phyloP scores from a whole-genome alignment of 2,329 filamentous ascomycete species.

The Colletotrichum sp. region DNA sequence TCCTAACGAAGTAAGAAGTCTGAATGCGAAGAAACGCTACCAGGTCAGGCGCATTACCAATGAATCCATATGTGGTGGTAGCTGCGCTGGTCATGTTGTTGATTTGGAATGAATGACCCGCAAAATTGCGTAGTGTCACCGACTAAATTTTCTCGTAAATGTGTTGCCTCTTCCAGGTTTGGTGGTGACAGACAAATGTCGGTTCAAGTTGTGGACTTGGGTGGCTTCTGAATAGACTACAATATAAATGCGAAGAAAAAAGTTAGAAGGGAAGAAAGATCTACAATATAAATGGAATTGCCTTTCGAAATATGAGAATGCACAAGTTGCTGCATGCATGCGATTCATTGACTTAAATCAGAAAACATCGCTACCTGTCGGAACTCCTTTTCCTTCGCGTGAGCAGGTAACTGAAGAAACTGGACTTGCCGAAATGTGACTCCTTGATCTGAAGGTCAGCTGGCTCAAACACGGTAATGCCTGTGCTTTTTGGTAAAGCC shows the following conservation, averaged over 20 bases:
- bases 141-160: not conserved
- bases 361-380: not conserved
- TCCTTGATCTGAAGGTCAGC: not conserved
- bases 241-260: not conserved
- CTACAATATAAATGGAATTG: too few relatives aligned
- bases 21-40: not conserved
- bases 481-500: not conserved
- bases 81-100: not conserved
- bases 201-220: not conserved
- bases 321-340: not conserved
- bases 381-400: not conserved
- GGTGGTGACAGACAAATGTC: not conserved
- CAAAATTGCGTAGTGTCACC: not conserved
- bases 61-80: not conserved
- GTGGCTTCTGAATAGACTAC: not conserved
- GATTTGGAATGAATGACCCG: not conserved
- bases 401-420: not conserved
- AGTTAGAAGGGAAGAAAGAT: too few relatives aligned
- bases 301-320: not conserved
- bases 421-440: not conserved
- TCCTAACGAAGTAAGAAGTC: not conserved
- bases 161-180: not conserved
- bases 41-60: not conserved
- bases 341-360: not conserved
- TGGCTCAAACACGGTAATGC: not conserved